phyloP scores from a whole-genome alignment of 768 basidiomycete species.

The Cyclocybe aegerita region DNA sequence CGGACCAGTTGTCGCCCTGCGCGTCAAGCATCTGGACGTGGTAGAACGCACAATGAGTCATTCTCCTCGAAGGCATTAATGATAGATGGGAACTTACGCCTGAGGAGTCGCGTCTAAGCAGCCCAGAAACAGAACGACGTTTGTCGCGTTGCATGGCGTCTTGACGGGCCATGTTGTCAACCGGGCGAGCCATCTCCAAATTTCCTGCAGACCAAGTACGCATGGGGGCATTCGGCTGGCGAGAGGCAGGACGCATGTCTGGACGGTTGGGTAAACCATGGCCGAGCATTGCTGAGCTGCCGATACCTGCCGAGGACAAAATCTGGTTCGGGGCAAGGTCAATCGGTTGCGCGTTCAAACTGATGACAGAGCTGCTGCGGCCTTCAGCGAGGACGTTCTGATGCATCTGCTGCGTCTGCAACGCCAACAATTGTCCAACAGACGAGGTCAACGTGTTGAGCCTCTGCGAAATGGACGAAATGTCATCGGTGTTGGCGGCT shows the following conservation, averaged over 20 bases:
- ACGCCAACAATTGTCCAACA: constrained; percentile 79
- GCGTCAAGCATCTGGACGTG: constrained; percentile 50
- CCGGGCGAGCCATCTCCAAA: constrained; percentile 63
- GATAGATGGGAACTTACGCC: constrained; percentile 47
- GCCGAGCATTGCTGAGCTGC: constrained; percentile 44
- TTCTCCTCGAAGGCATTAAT: not conserved
- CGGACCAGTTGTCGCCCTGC: constrained; percentile 55
- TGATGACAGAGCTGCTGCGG: constrained; percentile 40
- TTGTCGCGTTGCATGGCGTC: constrained; percentile 57
- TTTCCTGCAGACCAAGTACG: constrained; percentile 86
- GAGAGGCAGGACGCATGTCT: constrained; percentile 58
- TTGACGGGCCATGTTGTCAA: constrained; percentile 31
- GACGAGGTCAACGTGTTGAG: constrained; percentile 80
- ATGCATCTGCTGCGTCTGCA: constrained; percentile 76
- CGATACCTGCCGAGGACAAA: constrained; percentile 38
- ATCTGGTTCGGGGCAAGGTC: constrained; percentile 49
- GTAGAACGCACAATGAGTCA: not conserved
- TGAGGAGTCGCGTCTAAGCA: constrained; percentile 73
- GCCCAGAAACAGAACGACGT: constrained; percentile 68
- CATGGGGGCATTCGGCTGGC: constrained; percentile 68
- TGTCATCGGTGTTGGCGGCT: constrained; percentile 64
- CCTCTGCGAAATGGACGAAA: constrained; percentile 73
- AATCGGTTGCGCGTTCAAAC: constrained; percentile 39
- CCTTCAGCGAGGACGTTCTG: constrained; percentile 34
- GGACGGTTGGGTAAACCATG: constrained; percentile 66